These are phyloP conservation scores for Aureoboletus auriporus DNA, from an alignment of 768 basidiomycete species.

Conservation along the genomic window DNA sequence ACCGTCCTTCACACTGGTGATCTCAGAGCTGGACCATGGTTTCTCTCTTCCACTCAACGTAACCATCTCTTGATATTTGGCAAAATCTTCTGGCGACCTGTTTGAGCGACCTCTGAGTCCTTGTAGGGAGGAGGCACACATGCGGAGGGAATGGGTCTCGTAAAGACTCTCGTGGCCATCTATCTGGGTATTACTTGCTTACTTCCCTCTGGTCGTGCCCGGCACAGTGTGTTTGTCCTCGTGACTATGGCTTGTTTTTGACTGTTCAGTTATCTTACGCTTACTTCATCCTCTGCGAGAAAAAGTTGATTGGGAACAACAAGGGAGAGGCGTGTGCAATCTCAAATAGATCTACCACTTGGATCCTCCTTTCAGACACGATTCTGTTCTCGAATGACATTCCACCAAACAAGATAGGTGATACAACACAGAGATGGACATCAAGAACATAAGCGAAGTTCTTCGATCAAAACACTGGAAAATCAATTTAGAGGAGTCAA, in stretches of 20 bases:
- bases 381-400: background rate
- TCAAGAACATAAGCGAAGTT: slow-evolving; percentile 4
- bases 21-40: slow-evolving; percentile 82
- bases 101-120: slow-evolving; percentile 21
- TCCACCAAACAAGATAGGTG: background rate
- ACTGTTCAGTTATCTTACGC: slow-evolving; percentile 14
- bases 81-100: slow-evolving; percentile 27
- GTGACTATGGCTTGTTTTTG: background rate
- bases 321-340: slow-evolving; percentile 5
- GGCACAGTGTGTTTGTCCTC: slow-evolving; percentile 51
- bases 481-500: slow-evolving; percentile 6
- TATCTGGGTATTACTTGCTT: slow-evolving; percentile 80
- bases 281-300: slow-evolving; percentile 19
- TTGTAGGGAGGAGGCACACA: slow-evolving; percentile 21
- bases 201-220: slow-evolving; percentile 46
- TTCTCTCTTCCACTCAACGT: slow-evolving; percentile 59
- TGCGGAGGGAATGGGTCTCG: slow-evolving; percentile 22
- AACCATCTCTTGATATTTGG: slow-evolving; percentile 74
- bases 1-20: slow-evolving; percentile 92
- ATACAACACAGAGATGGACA: background rate
- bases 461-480: slow-evolving; percentile 12
- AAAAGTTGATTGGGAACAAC: no score
- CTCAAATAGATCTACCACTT: background rate
- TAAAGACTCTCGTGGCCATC: slow-evolving; percentile 63
- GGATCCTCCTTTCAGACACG: background rate